Conservation (phyloP, 768 basidiomycete genomes). For the Leucosporidium scottii region DNA sequence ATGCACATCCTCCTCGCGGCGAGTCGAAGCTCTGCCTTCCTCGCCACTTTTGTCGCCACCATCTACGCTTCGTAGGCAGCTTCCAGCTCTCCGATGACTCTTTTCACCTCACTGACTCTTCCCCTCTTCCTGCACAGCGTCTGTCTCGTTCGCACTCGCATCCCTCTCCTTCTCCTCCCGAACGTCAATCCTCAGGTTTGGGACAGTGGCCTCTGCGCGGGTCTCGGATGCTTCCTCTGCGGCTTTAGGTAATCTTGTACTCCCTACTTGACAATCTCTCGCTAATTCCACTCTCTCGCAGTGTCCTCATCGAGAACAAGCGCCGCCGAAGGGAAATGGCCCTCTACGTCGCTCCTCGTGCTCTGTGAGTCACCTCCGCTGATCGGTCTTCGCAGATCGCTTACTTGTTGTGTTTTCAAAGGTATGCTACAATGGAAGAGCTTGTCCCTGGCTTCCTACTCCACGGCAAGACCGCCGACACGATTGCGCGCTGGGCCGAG, state of each 20-base stretch:
- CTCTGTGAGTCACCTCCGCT: slow-evolving; percentile 15
- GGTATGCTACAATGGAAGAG: slow-evolving; percentile 31
- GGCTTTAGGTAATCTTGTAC: background rate
- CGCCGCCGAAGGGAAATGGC: slow-evolving; percentile 34
- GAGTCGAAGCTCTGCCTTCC: slow-evolving; percentile 32
- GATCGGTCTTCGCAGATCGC: background rate
- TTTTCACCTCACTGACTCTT: background rate
- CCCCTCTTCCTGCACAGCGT: slow-evolving; percentile 16
- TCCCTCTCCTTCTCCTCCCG: slow-evolving; percentile 17
- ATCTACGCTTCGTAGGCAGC: slow-evolving; percentile 20
- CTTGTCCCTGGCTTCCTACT: slow-evolving; percentile 16
- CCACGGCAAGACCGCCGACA: slow-evolving; percentile 2
- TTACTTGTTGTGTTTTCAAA: background rate
- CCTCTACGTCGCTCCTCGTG: slow-evolving; percentile 30
- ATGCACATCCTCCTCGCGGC: slow-evolving; percentile 25
- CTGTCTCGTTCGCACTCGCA: slow-evolving; percentile 31
- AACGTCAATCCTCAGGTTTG: slow-evolving; percentile 2
- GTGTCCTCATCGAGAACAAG: slow-evolving; percentile 34
- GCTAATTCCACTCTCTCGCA: slow-evolving; percentile 11
- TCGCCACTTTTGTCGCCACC: slow-evolving; percentile 34
- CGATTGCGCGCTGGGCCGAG: slow-evolving; percentile 9
- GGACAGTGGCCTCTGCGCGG: slow-evolving; percentile 27
- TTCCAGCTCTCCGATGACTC: background rate
- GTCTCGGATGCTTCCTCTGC: slow-evolving; percentile 19
- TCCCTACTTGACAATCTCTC: background rate